These are phyloP conservation scores for Mortierella sp. DNA, from an alignment of 371 early-diverging fungal genomes.

Conservation along the genomic window DNA sequence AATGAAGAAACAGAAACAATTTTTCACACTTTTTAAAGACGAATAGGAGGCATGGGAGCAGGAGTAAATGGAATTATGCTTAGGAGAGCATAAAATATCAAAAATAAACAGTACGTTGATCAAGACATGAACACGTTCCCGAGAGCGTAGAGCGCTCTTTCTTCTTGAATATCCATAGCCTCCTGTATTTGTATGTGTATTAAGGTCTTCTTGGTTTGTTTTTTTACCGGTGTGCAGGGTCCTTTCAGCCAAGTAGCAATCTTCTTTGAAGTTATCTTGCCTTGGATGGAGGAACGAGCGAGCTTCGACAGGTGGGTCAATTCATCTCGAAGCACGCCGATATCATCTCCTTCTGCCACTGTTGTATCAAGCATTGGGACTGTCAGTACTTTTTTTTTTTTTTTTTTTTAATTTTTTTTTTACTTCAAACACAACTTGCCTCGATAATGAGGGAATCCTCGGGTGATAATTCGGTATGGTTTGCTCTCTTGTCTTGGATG, in stretches of 20 bases:
- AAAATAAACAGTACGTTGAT: not conserved
- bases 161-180: not conserved
- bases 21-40: not conserved
- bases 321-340: conserved; percentile 1
- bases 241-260: conserved; percentile 36
- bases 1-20: not conserved
- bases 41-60: not conserved
- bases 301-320: not conserved
- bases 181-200: not conserved
- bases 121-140: not conserved
- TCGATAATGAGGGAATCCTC: conserved; percentile 41
- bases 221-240: conserved; percentile 4
- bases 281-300: conserved; percentile 15
- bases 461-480: conserved; percentile 35
- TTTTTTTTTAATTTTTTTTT: too few relatives aligned
- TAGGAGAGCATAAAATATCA: not conserved
- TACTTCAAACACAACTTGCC: conserved; percentile 5
- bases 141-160: not conserved
- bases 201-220: not conserved
- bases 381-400: not conserved
- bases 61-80: not conserved
- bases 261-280: conserved; percentile 45
- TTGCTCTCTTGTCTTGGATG: conserved; percentile 22
- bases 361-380: not conserved
- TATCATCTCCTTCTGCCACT: conserved; percentile 10